Conservation (phyloP, 2,329 filamentous ascomycete species). For the Fusarium oxysporum region DNA sequence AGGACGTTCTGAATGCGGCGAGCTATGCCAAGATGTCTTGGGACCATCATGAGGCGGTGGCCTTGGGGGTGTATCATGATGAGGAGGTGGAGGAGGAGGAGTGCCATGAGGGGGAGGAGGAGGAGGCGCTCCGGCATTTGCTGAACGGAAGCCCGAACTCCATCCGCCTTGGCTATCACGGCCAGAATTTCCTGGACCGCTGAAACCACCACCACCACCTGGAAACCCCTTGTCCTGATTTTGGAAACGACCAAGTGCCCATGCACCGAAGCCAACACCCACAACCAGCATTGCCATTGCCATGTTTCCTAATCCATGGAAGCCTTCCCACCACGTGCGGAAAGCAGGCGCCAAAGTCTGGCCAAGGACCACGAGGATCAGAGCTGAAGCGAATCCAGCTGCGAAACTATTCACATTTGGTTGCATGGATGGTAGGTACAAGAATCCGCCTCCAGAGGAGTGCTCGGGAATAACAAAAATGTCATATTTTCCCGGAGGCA, state of each 20-base stretch:
- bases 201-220: constrained; percentile 32
- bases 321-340: constrained; percentile 77
- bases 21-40: constrained; percentile 55
- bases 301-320: constrained; percentile 77
- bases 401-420: constrained; percentile 91
- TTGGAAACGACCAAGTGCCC: constrained; percentile 66
- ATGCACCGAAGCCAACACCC: constrained; percentile 80
- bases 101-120: constrained; percentile 47
- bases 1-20: constrained; percentile 40
- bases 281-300: constrained; percentile 79
- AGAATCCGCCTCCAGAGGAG: constrained; percentile 86
- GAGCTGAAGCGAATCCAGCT: constrained; percentile 82
- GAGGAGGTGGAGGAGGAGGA: constrained; percentile 54
- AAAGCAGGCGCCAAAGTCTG: constrained; percentile 79
- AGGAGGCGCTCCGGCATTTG: constrained; percentile 50
- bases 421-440: constrained; percentile 91
- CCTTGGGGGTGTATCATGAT: constrained; percentile 42
- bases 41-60: constrained; percentile 49
- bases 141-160: constrained; percentile 47
- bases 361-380: constrained; percentile 79
- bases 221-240: constrained; percentile 42
- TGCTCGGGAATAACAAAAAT: constrained; percentile 97
- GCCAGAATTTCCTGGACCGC: constrained; percentile 38
- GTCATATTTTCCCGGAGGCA: constrained; percentile 93
- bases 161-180: constrained; percentile 47